These are phyloP conservation scores for Claviceps fusiformis DNA, from an alignment of 2,329 filamentous ascomycete species.

Conservation along the genomic window DNA sequence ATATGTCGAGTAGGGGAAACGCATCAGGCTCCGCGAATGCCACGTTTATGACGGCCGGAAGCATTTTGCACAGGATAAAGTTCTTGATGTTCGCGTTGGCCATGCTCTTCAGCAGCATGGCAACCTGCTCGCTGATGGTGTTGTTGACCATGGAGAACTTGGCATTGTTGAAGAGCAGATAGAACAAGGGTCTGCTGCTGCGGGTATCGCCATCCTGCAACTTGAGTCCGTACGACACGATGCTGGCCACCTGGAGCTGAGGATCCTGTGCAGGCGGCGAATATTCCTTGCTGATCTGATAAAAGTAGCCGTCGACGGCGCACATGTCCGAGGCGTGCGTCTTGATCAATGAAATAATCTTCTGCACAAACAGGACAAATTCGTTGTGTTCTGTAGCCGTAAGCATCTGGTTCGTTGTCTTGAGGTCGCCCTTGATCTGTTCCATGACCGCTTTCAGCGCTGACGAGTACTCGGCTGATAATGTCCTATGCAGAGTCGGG, in stretches of 20 bases:
- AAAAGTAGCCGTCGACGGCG: conserved; percentile 40
- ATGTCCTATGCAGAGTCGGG: conserved; percentile 19
- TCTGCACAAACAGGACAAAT: conserved; percentile 38
- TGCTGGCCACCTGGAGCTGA: conserved; percentile 39
- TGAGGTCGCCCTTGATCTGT: conserved; percentile 38
- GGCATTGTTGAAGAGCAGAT: conserved; percentile 43
- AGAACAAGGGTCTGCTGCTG: conserved; percentile 37
- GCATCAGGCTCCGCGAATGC: conserved; percentile 20
- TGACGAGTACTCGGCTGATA: conserved; percentile 28
- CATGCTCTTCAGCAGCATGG: conserved; percentile 35
- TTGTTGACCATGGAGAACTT: conserved; percentile 38
- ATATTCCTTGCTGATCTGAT: conserved; percentile 41
- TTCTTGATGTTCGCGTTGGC: conserved; percentile 26
- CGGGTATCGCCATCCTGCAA: conserved; percentile 37
- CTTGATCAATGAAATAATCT: conserved; percentile 39
- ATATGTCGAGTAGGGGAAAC: conserved; percentile 38
- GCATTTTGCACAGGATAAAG: conserved; percentile 38
- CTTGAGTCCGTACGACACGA: conserved; percentile 41
- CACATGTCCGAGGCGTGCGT: conserved; percentile 41
- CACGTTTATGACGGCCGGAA: conserved; percentile 37
- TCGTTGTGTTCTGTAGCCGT: conserved; percentile 24
- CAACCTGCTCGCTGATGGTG: conserved; percentile 31
- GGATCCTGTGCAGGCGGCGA: conserved; percentile 42
- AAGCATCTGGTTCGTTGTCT: conserved; percentile 18
- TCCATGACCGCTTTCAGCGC: conserved; percentile 36